Base-by-base conservation (phyloP, 768 basidiomycete species). In the Lactifluus echinatus region DNA sequence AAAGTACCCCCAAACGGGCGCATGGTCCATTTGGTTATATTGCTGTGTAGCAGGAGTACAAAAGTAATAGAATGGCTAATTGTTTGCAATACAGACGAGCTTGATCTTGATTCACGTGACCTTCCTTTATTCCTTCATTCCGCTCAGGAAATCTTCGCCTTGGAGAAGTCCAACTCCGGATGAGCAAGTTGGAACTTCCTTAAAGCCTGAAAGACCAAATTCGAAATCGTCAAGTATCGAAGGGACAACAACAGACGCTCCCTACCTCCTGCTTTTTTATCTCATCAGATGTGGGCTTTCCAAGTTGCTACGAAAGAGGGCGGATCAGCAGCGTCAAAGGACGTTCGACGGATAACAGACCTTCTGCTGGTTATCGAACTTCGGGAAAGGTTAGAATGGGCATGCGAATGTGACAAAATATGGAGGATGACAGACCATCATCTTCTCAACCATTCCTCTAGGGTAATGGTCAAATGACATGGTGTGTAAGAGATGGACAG, bases 361-460 rank as follows among this genome's bases (percentile, higher is more conserved):
- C 74, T 83, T 86, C 66, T 85, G 85, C 67, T 87, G 85, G 61
- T 87, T 87, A 66, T 89, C 87, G 61, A 86, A 89, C 86, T 87
- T 62, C 2, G 46, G 8, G 49, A 10, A 47, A 39, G 23, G 37
- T 33, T 15, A 24, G 31, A 7, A 15, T 19, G 3, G 21, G 33
- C n/a, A 14, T 40, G 39, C 28, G 7, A 49, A 15, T 48, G 31
- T 24, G 34, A 57, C 36, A 29, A 45, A 7, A 57, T 60, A 48
- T 57, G n/a, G n/a, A n/a, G 49, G 37, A 34, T 44, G 24, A 71
- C 87, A 64, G 73, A 95, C 95, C 95, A 99, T 98, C 96, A 99
- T 99, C 77, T 99, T 99, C 72, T 99, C 96, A 3, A 99, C 96
- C 89, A 99, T 89, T 2, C 89, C 93, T 63, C 96, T 90, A 66